Evolutionary conservation across 2,329 filamentous ascomycete genomes (phyloP).

Genomic region (Curvularia verruculosa): DNA sequence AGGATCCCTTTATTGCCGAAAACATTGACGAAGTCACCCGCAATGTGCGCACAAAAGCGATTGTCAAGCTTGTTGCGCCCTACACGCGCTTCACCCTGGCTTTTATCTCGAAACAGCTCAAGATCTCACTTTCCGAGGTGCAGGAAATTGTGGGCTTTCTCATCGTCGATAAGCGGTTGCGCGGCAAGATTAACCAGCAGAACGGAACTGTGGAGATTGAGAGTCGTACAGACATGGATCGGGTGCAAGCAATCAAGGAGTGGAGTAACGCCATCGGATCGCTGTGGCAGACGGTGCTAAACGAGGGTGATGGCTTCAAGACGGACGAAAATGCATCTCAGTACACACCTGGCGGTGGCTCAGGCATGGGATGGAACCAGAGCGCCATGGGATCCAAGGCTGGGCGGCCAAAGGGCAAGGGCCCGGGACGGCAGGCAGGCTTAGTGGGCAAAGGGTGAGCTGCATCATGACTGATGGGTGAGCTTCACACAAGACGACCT

Average conservation of each 20-base stretch:
- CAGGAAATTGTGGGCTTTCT: slow-evolving; percentile 95
- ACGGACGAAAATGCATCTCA: slow-evolving; percentile 52
- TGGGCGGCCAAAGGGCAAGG: slow-evolving; percentile 48
- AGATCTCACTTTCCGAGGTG: slow-evolving; percentile 83
- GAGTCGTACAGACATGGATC: slow-evolving; percentile 73
- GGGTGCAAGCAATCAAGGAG: slow-evolving; percentile 72
- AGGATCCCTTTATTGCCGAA: slow-evolving; percentile 95
- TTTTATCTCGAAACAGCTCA: slow-evolving; percentile 87
- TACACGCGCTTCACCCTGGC: slow-evolving; percentile 89
- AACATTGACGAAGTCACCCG: slow-evolving; percentile 99
- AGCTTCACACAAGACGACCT: slow-evolving; percentile 41
- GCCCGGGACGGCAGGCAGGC: slow-evolving; percentile 45
- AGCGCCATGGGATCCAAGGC: slow-evolving; percentile 39
- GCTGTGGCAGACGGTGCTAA: slow-evolving; percentile 75
- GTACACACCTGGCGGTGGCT: slow-evolving; percentile 40
- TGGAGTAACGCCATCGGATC: slow-evolving; percentile 73
- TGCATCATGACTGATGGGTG: slow-evolving; percentile 40
- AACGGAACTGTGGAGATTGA: slow-evolving; percentile 82
- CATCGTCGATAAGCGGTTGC: slow-evolving; percentile 86
- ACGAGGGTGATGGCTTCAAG: slow-evolving; percentile 76
- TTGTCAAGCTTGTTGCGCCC: slow-evolving; percentile 89
- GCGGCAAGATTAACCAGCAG: slow-evolving; percentile 88
- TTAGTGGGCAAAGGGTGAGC: slow-evolving; percentile 49
- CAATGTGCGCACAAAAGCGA: slow-evolving; percentile 96
- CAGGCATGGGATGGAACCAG: slow-evolving; percentile 37